Conservation (phyloP, 139 green algal genomes). For the Bryopsis sp. region DNA sequence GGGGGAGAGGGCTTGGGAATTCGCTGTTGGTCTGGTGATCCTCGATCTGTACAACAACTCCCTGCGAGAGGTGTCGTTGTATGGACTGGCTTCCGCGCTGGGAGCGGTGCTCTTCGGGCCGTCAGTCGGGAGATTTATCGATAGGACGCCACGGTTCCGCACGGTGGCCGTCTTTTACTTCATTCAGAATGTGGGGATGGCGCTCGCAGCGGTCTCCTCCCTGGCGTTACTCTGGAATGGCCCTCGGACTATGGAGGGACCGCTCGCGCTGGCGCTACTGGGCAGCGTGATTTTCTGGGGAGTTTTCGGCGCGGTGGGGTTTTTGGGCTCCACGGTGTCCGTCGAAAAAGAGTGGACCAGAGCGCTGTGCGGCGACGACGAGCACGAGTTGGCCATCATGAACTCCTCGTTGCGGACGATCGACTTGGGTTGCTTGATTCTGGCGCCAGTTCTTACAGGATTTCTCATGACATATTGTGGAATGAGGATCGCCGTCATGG, state of each 20-base stretch:
- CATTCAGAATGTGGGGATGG: background rate
- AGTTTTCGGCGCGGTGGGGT: background rate
- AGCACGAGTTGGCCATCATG: background rate
- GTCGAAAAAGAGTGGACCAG: constrained; percentile 10
- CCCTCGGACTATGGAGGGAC: background rate
- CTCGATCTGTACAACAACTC: background rate
- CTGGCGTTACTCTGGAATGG: background rate
- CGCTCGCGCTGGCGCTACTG: background rate
- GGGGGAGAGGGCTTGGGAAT: background rate
- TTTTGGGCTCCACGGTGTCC: background rate
- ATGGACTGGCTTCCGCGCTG: background rate
- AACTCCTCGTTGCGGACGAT: constrained; percentile 5
- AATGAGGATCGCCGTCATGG: background rate
- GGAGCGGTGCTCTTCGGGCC: background rate
- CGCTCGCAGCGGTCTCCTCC: background rate
- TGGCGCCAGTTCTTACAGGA: background rate
- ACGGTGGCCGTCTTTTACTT: background rate
- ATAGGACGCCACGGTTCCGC: background rate
- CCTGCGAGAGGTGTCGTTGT: background rate
- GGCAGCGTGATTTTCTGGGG: background rate
- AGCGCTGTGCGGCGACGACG: background rate
- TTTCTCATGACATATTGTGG: background rate
- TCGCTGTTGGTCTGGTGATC: constrained; percentile 3
- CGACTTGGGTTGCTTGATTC: background rate
- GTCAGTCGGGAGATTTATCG: background rate